A percentile compares a stretch with the other conserved stretches of the same genome.
Evolutionary conservation across 2,329 filamentous ascomycete species (phyloP).

Genomic region (Trichoderma guizhouense): DNA sequence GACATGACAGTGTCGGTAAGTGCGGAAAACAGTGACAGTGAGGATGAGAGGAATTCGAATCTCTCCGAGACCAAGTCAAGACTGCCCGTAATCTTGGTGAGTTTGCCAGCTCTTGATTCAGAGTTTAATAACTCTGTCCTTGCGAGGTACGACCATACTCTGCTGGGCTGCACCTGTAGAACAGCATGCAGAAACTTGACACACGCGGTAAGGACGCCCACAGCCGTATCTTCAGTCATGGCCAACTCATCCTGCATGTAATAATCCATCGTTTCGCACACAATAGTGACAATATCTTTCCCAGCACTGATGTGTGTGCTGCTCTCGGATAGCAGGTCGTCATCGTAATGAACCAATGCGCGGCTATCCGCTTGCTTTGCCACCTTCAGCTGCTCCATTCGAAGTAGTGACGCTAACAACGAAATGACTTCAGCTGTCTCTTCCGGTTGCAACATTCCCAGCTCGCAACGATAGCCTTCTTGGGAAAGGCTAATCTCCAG

Average conservation of each 20-base stretch:
- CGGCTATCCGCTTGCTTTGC: slow-evolving; percentile 21
- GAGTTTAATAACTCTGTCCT: slow-evolving; percentile 76
- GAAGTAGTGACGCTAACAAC: slow-evolving; percentile 68
- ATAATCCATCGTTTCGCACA: slow-evolving; percentile 81
- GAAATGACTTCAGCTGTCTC: slow-evolving; percentile 70
- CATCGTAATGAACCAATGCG: slow-evolving; percentile 35
- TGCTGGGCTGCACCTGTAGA: slow-evolving; percentile 69
- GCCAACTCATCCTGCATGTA: slow-evolving; percentile 56
- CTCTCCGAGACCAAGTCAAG: slow-evolving; percentile 74
- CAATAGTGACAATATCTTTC: slow-evolving; percentile 73
- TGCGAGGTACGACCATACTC: slow-evolving; percentile 86
- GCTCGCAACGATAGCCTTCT: slow-evolving; percentile 50
- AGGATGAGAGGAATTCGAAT: slow-evolving; percentile 73
- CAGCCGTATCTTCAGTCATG: slow-evolving; percentile 59
- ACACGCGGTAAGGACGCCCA: slow-evolving; percentile 67
- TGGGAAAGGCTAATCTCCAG: slow-evolving; percentile 64
- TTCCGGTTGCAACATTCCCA: slow-evolving; percentile 54
- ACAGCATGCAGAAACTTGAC: slow-evolving; percentile 76
- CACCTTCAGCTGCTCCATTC: slow-evolving; percentile 44
- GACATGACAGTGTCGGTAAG: slow-evolving; percentile 72
- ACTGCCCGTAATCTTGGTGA: slow-evolving; percentile 75
- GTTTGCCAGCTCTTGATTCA: slow-evolving; percentile 70
- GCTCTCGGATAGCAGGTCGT: slow-evolving; percentile 52
- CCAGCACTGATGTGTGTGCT: slow-evolving; percentile 55
- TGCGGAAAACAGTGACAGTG: slow-evolving; percentile 68